phyloP scores from a whole-genome alignment of 345 rosid genomes.

The Eucalyptus lansdowneana region DNA sequence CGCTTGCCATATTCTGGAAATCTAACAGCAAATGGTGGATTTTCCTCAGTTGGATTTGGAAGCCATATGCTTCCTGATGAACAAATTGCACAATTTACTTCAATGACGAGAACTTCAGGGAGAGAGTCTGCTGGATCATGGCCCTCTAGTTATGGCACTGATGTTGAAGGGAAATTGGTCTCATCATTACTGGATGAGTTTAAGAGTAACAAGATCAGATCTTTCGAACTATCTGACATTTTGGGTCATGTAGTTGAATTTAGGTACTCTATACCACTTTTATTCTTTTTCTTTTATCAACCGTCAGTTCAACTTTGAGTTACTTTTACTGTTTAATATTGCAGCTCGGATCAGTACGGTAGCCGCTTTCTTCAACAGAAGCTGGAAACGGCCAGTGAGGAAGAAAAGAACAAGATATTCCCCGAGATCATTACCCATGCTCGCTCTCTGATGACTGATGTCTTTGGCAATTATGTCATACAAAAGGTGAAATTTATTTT shows the following conservation, averaged over 20 bases:
- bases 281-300: background rate
- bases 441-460: slow-evolving; percentile 93
- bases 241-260: slow-evolving; percentile 73
- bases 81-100: slow-evolving; percentile 29
- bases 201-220: slow-evolving; percentile 67
- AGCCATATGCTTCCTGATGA: slow-evolving; percentile 32
- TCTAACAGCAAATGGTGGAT: slow-evolving; percentile 27
- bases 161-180: slow-evolving; percentile 26
- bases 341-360: slow-evolving; percentile 93
- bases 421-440: slow-evolving; percentile 79
- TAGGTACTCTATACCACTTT: slow-evolving; percentile 34
- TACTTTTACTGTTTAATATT: background rate
- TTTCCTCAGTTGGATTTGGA: slow-evolving; percentile 45
- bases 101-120: slow-evolving; percentile 43
- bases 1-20: slow-evolving; percentile 33
- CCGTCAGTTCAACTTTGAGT: background rate
- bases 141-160: slow-evolving; percentile 42
- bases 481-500: slow-evolving; percentile 46
- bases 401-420: slow-evolving; percentile 71
- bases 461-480: slow-evolving; percentile 93
- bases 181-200: slow-evolving; percentile 73
- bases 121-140: slow-evolving; percentile 44
- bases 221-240: slow-evolving; percentile 69
- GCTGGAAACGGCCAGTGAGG: slow-evolving; percentile 65
- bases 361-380: slow-evolving; percentile 99